These are phyloP conservation scores for Coemansia sp. DNA, from an alignment of 192 early-diverging fungal species.

Conservation along the genomic window DNA sequence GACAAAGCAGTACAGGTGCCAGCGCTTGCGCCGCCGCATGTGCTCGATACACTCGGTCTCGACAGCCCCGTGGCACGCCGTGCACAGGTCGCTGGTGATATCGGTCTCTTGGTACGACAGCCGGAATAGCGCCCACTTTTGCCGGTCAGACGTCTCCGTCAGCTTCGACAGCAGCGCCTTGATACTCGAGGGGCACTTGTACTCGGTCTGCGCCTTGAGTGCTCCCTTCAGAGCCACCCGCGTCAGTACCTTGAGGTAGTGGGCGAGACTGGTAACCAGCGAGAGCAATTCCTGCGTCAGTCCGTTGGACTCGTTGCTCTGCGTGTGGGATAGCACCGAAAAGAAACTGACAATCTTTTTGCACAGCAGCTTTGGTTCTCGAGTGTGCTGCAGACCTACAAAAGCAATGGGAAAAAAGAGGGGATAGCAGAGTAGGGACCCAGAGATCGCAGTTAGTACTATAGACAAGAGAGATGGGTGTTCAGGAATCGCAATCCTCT, in stretches of 20 bases:
- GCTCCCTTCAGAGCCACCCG: conserved; percentile 85
- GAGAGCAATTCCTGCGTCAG: conserved; percentile 87
- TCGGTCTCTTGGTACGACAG: conserved; percentile 57
- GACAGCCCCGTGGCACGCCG: conserved; percentile 69
- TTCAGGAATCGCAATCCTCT: neutral
- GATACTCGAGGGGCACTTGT: conserved; percentile 49
- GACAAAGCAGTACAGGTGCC: conserved; percentile 83
- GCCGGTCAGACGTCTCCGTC: conserved; percentile 61
- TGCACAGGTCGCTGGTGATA: conserved; percentile 79
- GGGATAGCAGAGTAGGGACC: conserved; percentile 1
- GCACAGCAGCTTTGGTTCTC: conserved; percentile 94
- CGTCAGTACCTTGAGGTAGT: conserved; percentile 89
- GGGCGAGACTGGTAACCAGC: conserved; percentile 86
- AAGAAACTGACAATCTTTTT: conserved; percentile 96
- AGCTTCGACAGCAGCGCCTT: conserved; percentile 76
- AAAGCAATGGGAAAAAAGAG: neutral
- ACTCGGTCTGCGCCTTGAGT: conserved; percentile 61
- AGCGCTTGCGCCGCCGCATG: conserved; percentile 57
- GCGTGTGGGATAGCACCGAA: conserved; percentile 77
- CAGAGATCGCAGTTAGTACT: neutral
- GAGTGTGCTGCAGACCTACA: conserved; percentile 65
- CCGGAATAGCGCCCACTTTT: conserved; percentile 50
- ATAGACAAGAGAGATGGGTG: neutral
- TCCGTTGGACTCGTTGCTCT: conserved; percentile 50
- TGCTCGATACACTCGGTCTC: conserved; percentile 86